Base-by-base conservation (phyloP, 495 filamentous ascomycete genomes). In the Penicillium salamii region DNA sequence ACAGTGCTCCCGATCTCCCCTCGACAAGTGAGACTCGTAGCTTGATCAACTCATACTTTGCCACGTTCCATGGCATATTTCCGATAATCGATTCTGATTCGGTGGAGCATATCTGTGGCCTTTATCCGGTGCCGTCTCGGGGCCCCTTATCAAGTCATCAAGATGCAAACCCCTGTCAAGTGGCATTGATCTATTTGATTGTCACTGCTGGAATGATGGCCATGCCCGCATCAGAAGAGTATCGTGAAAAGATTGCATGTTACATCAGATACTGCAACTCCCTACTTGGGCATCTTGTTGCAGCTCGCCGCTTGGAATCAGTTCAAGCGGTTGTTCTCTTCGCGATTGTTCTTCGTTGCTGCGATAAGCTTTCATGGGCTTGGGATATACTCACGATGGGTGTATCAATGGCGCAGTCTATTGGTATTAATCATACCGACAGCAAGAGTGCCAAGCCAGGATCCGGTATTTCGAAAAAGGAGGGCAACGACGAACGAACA, bases 351-450 rank as follows among this genome's bases (percentile, higher is more conserved):
- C 44, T 53, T 18, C 43, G 51, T 20, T 36, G 51, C 21, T 53
- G 51, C 9, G 51, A 53, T 17, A 53, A 37, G 17, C 26, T 49
- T 23, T 28, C 44, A 2, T 53, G 51, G 51, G 51, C 51, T 7
- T 53, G 51, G 51, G 51, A 53, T 24, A 37, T 53, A 9, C 46
- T 54, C 14, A 28, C 46, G 2, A 54, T 54, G 52, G 46, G 39
- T 2, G 46, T 44, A 1, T 54, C 52, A 4, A 45, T 54, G 40
- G 52, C 52, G 7, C 52, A 54, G 21, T 54, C 52, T 1, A 39
- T 54, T 15, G 52, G 46, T 1, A 31, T 54, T 1, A 54, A 50
- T 13, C 41, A 49, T 9, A 33, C n/a, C 12, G 19, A 38, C 1
- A 2, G 20, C 15, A 7, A 8, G 7, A 3, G 4, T 12, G 14